These are phyloP conservation scores for Candida dubliniensis DNA, from an alignment of 1,139 yeast species.

Conservation along the genomic window DNA sequence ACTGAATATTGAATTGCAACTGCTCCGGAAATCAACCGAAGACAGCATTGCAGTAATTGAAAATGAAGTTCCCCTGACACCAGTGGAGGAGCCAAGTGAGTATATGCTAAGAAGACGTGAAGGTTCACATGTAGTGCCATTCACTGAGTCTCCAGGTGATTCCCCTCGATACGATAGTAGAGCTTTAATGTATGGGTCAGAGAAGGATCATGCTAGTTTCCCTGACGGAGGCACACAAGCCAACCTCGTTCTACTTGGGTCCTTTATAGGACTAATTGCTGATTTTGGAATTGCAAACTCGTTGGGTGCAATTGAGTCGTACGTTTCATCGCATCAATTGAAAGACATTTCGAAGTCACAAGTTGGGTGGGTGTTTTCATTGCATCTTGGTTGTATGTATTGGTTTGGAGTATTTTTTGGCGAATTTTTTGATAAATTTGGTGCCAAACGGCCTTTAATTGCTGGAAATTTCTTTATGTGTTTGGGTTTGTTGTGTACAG, in stretches of 20 bases:
- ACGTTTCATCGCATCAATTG: slow-evolving; percentile 52
- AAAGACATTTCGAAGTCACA: slow-evolving; percentile 38
- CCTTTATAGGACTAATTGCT: slow-evolving; percentile 57
- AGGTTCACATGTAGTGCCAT: background rate
- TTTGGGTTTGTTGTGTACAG: slow-evolving; percentile 53
- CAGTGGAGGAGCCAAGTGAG: background rate
- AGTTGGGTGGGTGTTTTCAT: slow-evolving; percentile 65
- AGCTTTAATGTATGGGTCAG: slow-evolving; percentile 25
- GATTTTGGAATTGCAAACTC: slow-evolving; percentile 64
- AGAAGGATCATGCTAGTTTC: slow-evolving; percentile 30
- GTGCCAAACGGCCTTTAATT: slow-evolving; percentile 48
- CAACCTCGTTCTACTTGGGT: slow-evolving; percentile 60
- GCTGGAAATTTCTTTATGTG: slow-evolving; percentile 47
- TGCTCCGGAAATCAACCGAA: background rate
- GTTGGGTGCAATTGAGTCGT: slow-evolving; percentile 62
- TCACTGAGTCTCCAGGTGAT: background rate
- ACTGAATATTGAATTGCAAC: background rate
- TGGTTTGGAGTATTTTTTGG: slow-evolving; percentile 63
- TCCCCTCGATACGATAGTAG: slow-evolving; percentile 7
- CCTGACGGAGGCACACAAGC: slow-evolving; percentile 68
- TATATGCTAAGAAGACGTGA: slow-evolving; percentile 5
- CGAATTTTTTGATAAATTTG: slow-evolving; percentile 57
- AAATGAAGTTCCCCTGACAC: background rate
- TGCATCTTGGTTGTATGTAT: slow-evolving; percentile 56
- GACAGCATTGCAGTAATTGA: background rate